phyloP scores from a whole-genome alignment of 805 yeast genomes.

The Candida andamanensis region DNA sequence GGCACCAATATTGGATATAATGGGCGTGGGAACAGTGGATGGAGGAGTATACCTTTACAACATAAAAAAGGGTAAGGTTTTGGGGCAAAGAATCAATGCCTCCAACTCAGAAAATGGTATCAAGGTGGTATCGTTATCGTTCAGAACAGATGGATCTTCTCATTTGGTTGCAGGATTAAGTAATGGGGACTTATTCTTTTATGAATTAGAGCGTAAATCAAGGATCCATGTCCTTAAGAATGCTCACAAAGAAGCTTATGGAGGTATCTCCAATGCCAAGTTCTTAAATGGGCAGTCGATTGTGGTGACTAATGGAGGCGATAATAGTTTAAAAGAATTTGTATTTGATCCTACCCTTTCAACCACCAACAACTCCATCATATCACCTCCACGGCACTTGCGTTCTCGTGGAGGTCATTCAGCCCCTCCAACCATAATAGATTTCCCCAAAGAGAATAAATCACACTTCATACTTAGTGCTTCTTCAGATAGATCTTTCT shows the following conservation, averaged over 20 bases:
- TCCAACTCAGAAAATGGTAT: slow-evolving; percentile 37
- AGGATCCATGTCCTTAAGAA: slow-evolving; percentile 71
- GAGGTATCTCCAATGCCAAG: slow-evolving; percentile 70
- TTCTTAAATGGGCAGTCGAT: slow-evolving; percentile 92
- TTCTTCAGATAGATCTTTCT: slow-evolving; percentile 77
- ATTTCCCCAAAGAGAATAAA: slow-evolving; percentile 67
- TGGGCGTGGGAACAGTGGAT: slow-evolving; percentile 68
- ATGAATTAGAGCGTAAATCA: slow-evolving; percentile 67
- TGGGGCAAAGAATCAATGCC: slow-evolving; percentile 45
- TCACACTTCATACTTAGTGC: slow-evolving; percentile 85
- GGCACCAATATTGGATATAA: slow-evolving; percentile 82
- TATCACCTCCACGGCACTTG: slow-evolving; percentile 84
- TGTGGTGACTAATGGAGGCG: slow-evolving; percentile 83
- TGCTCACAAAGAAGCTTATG: slow-evolving; percentile 67
- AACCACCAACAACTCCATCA: slow-evolving; percentile 54
- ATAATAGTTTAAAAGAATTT: slow-evolving; percentile 80
- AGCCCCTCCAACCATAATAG: slow-evolving; percentile 73
- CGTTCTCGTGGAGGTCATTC: slow-evolving; percentile 98
- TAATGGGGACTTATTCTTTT: slow-evolving; percentile 80
- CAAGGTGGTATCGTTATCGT: slow-evolving; percentile 59
- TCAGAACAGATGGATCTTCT: slow-evolving; percentile 85
- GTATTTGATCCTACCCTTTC: slow-evolving; percentile 91
- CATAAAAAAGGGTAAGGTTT: slow-evolving; percentile 54
- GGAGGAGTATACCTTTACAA: slow-evolving; percentile 69
- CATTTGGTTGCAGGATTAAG: slow-evolving; percentile 76